These are phyloP conservation scores for Penstemon eatonii DNA, from an alignment of 257 asterid species.

Conservation along the genomic window DNA sequence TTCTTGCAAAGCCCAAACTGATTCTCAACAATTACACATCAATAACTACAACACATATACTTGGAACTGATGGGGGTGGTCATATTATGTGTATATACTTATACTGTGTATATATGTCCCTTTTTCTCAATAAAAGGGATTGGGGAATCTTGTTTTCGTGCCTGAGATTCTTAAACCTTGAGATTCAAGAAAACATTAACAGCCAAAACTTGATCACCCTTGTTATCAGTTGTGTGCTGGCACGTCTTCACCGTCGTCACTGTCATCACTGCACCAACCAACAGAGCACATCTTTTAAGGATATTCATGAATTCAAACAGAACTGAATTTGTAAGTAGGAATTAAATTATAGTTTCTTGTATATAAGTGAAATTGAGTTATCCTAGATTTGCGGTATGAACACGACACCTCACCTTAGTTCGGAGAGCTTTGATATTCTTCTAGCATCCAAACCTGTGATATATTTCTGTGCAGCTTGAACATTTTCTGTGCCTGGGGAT, in stretches of 20 bases:
- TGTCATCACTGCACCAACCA: slow-evolving; percentile 63
- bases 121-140: slow-evolving; percentile 5
- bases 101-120: slow-evolving; percentile 18
- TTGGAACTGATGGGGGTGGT: background rate
- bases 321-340: background rate
- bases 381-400: background rate
- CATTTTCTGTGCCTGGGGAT: slow-evolving; percentile 70
- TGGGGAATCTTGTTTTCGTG: background rate
- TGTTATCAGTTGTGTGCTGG: slow-evolving; percentile 33
- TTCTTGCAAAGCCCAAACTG: slow-evolving; percentile 33
- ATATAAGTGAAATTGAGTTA: background rate
- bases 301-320: background rate
- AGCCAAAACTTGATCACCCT: background rate
- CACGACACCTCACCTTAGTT: slow-evolving; percentile 62
- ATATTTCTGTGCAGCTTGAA: slow-evolving; percentile 92
- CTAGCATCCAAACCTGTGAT: slow-evolving; percentile 97
- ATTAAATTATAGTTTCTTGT: too few relatives aligned
- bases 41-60: slow-evolving; percentile 23
- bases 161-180: background rate
- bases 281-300: background rate
- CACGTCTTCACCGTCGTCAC: slow-evolving; percentile 65
- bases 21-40: slow-evolving; percentile 21
- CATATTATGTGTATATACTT: slow-evolving; percentile 16
- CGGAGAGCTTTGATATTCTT: slow-evolving; percentile 91
- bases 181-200: slow-evolving; percentile 13